Percentiles rank a stretch among this genome's conserved stretches.
These are phyloP conservation scores for Euryodendron excelsum DNA, from an alignment of 148 eudicot genomes.

Conservation along the genomic window DNA sequence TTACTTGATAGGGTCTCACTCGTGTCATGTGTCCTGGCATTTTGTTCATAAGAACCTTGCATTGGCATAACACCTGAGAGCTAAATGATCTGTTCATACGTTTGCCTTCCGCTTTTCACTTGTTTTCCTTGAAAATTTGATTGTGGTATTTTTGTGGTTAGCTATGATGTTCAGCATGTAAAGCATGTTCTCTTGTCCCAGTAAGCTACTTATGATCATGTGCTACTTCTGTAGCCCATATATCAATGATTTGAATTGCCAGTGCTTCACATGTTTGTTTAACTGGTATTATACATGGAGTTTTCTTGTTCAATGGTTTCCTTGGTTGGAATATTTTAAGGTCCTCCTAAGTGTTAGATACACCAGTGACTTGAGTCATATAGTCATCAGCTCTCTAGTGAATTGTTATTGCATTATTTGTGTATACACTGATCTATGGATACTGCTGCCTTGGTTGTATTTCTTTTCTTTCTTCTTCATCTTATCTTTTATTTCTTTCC, in stretches of 20 bases:
- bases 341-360: background rate
- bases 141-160: no score
- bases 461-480: background rate
- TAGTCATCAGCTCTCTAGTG: background rate
- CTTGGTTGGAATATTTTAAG: background rate
- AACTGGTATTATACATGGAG: background rate
- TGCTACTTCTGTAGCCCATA: background rate
- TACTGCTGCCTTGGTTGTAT: background rate
- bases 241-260: background rate
- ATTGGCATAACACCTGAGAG: no score
- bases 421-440: background rate
- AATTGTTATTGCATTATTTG: background rate
- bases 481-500: background rate
- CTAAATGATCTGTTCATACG: no score
- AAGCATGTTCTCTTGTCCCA: no score
- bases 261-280: background rate
- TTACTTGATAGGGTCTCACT: no score
- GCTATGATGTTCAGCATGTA: no score
- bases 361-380: background rate
- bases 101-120: no score
- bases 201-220: background rate
- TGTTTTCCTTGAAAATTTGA: no score
- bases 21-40: no score
- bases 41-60: no score
- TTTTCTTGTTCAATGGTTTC: background rate